Conservation (phyloP, 352 stramenopile species). For the Globisporangium cederbergense region DNA sequence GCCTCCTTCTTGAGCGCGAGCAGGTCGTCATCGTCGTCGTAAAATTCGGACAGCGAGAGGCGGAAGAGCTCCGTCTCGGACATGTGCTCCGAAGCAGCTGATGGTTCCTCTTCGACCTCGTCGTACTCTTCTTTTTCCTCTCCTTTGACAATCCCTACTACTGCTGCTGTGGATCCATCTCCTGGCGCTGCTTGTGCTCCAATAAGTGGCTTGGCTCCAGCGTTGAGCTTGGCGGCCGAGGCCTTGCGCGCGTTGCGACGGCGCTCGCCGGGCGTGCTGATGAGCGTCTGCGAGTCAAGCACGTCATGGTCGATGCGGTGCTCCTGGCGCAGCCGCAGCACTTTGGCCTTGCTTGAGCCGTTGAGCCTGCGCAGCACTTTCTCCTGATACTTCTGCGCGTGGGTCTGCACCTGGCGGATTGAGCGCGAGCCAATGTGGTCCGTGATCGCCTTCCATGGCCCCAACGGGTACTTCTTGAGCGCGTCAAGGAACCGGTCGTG, state of each 20-base stretch:
- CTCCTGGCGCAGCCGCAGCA: constrained; percentile 41
- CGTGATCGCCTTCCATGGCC: constrained; percentile 32
- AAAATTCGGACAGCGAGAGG: constrained; percentile 10
- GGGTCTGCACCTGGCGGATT: constrained; percentile 62
- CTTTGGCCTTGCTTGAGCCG: constrained; percentile 56
- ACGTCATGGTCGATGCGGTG: constrained; percentile 50
- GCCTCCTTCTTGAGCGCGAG: no score
- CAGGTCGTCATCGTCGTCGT: constrained; percentile 7
- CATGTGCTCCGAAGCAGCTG: no score
- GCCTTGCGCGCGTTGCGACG: no score
- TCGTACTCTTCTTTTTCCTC: no score
- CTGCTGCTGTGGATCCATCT: no score
- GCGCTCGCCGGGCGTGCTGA: not conserved
- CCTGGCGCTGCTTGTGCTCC: no score
- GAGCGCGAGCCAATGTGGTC: constrained; percentile 30
- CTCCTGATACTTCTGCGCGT: constrained; percentile 62
- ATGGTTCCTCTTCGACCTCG: no score
- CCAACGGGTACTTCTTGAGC: constrained; percentile 18
- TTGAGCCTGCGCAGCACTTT: constrained; percentile 65
- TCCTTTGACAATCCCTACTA: no score
- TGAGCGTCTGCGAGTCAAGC: constrained; percentile 1
- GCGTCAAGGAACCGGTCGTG: constrained; percentile 21
- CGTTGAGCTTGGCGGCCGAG: not conserved
- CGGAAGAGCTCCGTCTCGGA: not conserved
- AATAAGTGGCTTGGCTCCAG: not conserved